These are phyloP conservation scores for Pseudogymnoascus sp. DNA, from an alignment of 2,329 filamentous ascomycete species.

Conservation along the genomic window DNA sequence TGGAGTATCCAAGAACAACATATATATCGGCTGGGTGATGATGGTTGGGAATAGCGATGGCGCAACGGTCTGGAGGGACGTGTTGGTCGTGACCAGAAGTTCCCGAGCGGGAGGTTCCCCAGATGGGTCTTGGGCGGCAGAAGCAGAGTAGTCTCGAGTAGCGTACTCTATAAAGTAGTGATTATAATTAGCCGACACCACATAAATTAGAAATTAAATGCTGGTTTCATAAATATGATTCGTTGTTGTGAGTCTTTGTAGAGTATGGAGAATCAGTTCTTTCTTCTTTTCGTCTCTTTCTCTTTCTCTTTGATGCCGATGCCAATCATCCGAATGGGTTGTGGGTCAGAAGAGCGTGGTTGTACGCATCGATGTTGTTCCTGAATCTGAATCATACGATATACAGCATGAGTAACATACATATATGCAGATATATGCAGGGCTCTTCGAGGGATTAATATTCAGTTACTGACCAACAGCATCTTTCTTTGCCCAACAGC, in stretches of 20 bases:
- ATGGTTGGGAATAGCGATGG: neutral
- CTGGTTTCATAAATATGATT: neutral
- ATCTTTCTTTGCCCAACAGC: neutral
- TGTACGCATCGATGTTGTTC: conserved; percentile 1
- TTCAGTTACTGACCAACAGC: neutral
- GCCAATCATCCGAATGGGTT: neutral
- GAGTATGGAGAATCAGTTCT: neutral
- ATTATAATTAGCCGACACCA: conserved; percentile 3
- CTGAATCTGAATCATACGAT: conserved; percentile 4
- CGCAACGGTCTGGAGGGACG: conserved; percentile 2
- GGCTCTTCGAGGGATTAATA: neutral
- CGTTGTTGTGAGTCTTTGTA: conserved; percentile 1
- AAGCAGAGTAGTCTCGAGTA: conserved; percentile 4
- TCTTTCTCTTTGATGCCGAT: conserved; percentile 1
- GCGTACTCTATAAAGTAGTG: neutral
- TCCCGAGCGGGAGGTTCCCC: neutral
- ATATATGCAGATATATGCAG: neutral
- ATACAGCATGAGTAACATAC: neutral
- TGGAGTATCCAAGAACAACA: conserved; percentile 5
- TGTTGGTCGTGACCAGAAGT: conserved; percentile 8
- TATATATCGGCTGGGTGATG: neutral
- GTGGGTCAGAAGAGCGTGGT: neutral
- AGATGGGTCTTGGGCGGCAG: neutral
- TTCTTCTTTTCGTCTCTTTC: neutral
- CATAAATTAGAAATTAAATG: conserved; percentile 4